phyloP scores from a whole-genome alignment of 2,329 filamentous ascomycete species.

The Clarireedia monteithiana region DNA sequence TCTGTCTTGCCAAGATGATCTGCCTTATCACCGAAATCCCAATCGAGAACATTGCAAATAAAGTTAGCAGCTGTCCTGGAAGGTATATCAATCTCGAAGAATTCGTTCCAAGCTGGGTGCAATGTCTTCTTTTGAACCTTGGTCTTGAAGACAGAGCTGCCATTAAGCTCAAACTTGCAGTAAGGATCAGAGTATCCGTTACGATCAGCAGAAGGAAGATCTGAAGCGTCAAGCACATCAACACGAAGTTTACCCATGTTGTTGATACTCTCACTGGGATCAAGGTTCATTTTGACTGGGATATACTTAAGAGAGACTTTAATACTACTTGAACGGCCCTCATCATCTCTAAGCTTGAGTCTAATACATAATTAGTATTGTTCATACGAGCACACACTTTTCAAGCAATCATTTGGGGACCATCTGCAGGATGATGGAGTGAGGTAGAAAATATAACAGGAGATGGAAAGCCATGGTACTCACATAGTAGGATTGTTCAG shows the following conservation, averaged over 20 bases:
- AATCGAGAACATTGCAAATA: slow-evolving; percentile 79
- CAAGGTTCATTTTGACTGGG: slow-evolving; percentile 86
- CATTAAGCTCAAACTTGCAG: slow-evolving; percentile 88
- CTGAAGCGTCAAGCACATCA: slow-evolving; percentile 78
- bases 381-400: slow-evolving; percentile 41
- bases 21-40: slow-evolving; percentile 92
- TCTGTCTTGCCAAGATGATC: slow-evolving; percentile 75
- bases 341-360: slow-evolving; percentile 69
- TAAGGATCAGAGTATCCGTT: slow-evolving; percentile 98
- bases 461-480: not conserved
- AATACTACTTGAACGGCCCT: slow-evolving; percentile 70
- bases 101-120: slow-evolving; percentile 92
- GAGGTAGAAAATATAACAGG: not conserved
- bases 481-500: slow-evolving; percentile 32
- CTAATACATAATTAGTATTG: slow-evolving; percentile 60
- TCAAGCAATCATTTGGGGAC: too few relatives aligned
- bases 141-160: slow-evolving; percentile 86
- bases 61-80: slow-evolving; percentile 83
- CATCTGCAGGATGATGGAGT: too few relatives aligned
- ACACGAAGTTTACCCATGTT: slow-evolving; percentile 94
- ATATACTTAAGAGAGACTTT: slow-evolving; percentile 93
- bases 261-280: slow-evolving; percentile 95
- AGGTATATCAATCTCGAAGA: slow-evolving; percentile 75
- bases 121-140: slow-evolving; percentile 96
- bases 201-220: slow-evolving; percentile 87